A percentile compares a stretch with the other conserved stretches of the same genome.
Conservation (phyloP, 1,139 yeast genomes). For the Arxiozyma heterogenica region DNA sequence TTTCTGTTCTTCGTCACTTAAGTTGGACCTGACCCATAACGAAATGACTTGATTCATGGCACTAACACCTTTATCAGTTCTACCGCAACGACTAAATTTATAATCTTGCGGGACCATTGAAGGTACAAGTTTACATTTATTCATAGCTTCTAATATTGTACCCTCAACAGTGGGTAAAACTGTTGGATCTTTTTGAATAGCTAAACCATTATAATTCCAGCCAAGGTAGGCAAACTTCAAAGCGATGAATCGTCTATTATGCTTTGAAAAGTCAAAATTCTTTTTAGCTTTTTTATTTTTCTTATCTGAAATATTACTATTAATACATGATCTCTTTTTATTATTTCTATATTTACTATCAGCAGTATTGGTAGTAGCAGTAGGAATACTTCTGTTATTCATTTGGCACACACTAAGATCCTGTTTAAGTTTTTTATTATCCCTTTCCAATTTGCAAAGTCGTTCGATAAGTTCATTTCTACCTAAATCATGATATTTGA, state of each 20-base stretch:
- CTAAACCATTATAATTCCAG: constrained; percentile 89
- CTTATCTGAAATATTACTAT: constrained; percentile 1
- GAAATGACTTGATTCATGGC: constrained; percentile 95
- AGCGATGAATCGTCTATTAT: constrained; percentile 64
- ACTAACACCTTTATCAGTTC: constrained; percentile 95
- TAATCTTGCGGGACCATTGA: constrained; percentile 48
- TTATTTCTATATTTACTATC: neutral
- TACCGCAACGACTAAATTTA: constrained; percentile 85
- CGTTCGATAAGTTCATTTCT: constrained; percentile 34
- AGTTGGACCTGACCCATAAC: constrained; percentile 59
- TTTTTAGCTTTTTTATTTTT: constrained; percentile 30
- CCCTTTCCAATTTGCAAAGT: constrained; percentile 26
- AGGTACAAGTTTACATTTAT: constrained; percentile 57
- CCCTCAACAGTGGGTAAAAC: constrained; percentile 85
- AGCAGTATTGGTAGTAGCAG: too few relatives aligned
- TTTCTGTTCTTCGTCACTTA: constrained; percentile 49
- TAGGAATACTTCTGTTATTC: neutral
- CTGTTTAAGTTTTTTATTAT: neutral
- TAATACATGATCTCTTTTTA: constrained; percentile 8
- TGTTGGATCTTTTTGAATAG: constrained; percentile 65
- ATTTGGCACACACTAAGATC: neutral
- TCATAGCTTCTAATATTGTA: constrained; percentile 59
- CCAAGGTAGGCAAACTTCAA: constrained; percentile 80
- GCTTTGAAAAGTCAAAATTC: constrained; percentile 59
- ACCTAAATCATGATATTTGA: constrained; percentile 32